Evolutionary conservation across 2,329 filamentous ascomycete genomes (phyloP), one percentile per base, ranked within the genome.

Genomic region (Xylariaceae sp.): DNA sequence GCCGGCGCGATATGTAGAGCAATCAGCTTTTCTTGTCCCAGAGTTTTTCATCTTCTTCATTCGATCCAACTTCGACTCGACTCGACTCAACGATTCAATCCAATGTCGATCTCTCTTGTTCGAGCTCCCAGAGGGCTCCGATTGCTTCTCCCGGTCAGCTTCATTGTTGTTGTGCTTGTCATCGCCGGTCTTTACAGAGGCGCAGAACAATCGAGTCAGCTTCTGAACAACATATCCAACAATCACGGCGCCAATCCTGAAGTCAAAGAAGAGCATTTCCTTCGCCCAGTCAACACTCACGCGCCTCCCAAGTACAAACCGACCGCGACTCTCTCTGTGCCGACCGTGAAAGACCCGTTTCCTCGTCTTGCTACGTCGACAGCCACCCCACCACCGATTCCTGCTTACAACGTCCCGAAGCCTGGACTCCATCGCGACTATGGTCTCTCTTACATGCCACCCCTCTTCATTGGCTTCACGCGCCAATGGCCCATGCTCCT

Each of bases 401-500:
- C 72, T 5, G 62, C 60, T 51, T 76, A 74, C 66, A 75, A 75
- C 59, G 51, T 64, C 10, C 73, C 74, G 0, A 62, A 65, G n/a
- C 64, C 68, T 13, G 72, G 72, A 47, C 68, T 75, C 13, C 65
- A 68, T 13, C 69, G 73, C 56, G 70, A 70, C 23, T 69, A 70
- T 55, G 69, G 69, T 53, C 63, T 71, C 7, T 64, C 66, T 17
- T 67, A 68, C 51, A 62, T 62, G 37, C 74, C 78, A 0, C 78
- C 78, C 6, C 73, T 81, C 3, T 76, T 79, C 61, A 79, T 81
- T 35, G 75, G 77, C 4, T 81, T 80, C 66, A 79, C 78, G 0
- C 69, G 77, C n/a, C 79, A 79, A 65, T 78, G 74, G 73, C 71
- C 72, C 11, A 72, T 81, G 61, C 72, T 81, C 5, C 72, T 77